Evolutionary conservation across 352 stramenopile species (phyloP).

Genomic region (Globisporangium polare): DNA sequence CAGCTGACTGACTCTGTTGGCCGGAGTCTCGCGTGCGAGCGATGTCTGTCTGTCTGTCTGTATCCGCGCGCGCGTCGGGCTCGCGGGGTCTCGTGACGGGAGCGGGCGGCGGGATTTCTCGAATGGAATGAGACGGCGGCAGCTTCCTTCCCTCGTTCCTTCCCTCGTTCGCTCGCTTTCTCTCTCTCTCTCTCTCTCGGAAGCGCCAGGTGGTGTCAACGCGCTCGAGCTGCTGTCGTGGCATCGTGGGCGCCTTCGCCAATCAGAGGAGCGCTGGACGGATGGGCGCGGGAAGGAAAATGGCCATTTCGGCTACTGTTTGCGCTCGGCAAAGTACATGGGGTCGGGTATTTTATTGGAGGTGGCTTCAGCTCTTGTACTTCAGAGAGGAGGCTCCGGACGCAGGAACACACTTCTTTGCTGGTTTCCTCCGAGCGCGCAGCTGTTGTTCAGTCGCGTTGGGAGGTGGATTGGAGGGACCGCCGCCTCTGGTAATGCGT

Average conservation of each 20-base stretch:
- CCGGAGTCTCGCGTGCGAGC: no score
- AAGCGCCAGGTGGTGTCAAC: no score
- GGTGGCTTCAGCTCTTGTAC: neutral
- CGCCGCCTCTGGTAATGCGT: no score
- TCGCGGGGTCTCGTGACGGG: neutral
- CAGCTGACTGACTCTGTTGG: neutral
- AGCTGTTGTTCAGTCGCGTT: neutral
- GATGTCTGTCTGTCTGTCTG: no score
- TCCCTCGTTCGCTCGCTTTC: neutral
- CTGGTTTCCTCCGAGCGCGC: neutral
- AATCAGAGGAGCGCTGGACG: no score
- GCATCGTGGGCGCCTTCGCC: no score
- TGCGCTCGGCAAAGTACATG: no score
- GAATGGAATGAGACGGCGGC: neutral
- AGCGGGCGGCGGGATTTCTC: conserved; percentile 2
- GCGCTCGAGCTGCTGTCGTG: no score
- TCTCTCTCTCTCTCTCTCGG: neutral
- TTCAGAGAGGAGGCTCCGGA: neutral
- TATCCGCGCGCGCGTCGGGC: neutral
- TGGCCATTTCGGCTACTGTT: no score
- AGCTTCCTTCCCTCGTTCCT: neutral
- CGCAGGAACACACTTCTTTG: neutral
- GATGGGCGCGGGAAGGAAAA: no score
- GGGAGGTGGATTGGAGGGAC: neutral
- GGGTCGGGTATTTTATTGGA: no score